Percentiles rank a stretch among this genome's conserved stretches.
Conservation (phyloP, 345 rosid species). For the Syzygium oleosum region DNA sequence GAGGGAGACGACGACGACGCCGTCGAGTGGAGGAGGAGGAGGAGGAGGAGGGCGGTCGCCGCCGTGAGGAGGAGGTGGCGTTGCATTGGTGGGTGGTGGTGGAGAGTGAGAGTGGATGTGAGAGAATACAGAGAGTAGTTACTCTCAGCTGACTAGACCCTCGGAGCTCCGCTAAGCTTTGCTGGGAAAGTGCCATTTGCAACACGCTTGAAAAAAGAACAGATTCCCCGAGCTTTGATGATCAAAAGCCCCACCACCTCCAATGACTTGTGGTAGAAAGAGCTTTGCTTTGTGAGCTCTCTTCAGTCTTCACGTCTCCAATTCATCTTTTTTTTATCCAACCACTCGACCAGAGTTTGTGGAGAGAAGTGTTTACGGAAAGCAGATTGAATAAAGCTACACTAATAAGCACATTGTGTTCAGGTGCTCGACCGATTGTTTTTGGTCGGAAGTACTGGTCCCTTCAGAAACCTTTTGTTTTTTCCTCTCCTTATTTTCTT, state of each 20-base stretch:
- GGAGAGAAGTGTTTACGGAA: no score
- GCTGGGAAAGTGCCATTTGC: fast-evolving
- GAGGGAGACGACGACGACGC: not conserved
- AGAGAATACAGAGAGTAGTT: not conserved
- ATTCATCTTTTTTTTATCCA: no score
- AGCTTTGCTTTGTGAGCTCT: no score
- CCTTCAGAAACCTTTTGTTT: not conserved
- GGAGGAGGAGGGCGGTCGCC: not conserved
- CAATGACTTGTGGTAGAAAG: not conserved
- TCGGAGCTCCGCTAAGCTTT: not conserved
- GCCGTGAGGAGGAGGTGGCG: not conserved
- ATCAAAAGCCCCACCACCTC: no score
- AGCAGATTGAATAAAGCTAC: no score
- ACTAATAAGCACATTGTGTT: no score
- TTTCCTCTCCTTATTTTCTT: no score
- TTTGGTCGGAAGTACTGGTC: not conserved
- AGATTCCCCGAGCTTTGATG: no score
- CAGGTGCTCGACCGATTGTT: not conserved
- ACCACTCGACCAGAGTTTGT: no score
- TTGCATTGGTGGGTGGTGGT: not conserved
- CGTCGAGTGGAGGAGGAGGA: not conserved
- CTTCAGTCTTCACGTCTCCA: no score
- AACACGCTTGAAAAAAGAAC: no score
- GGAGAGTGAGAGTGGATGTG: not conserved
- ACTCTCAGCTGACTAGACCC: not conserved